phyloP scores from a whole-genome alignment of 352 stramenopile species.

The Globisporangium paddicum region DNA sequence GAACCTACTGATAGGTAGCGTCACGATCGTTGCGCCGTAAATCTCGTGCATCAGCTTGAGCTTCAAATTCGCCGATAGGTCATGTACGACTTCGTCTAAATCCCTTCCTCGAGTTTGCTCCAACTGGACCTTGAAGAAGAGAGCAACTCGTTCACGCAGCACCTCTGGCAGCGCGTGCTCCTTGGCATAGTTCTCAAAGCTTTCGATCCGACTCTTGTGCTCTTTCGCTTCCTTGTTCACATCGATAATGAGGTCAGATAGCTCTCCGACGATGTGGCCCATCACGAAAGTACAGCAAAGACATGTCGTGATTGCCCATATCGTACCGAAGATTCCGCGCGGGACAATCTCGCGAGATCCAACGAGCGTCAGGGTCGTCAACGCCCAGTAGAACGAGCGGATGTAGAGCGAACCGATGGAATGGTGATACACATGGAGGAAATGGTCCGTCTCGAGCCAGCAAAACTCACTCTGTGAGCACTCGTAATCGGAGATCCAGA shows the following conservation, averaged over 20 bases:
- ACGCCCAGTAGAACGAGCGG: conserved; percentile 67
- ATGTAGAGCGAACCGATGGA: conserved; percentile 48
- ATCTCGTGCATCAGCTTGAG: conserved; percentile 76
- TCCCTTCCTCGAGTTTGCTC: conserved; percentile 45
- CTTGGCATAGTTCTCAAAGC: conserved; percentile 73
- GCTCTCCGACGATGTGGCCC: conserved; percentile 62
- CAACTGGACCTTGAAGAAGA: conserved; percentile 63
- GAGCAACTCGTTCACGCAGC: conserved; percentile 41
- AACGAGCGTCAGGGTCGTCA: conserved; percentile 58
- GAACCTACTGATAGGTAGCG: conserved; percentile 54
- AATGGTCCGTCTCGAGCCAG: conserved; percentile 56
- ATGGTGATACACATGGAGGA: conserved; percentile 58
- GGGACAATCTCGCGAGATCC: conserved; percentile 57
- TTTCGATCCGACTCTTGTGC: conserved; percentile 62
- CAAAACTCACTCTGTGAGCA: conserved; percentile 33
- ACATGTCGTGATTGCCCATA: conserved; percentile 59
- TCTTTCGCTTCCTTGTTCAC: conserved; percentile 71
- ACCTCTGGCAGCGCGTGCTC: conserved; percentile 41
- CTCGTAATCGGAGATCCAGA: conserved; percentile 58
- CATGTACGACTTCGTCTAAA: conserved; percentile 41
- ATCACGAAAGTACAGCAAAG: conserved; percentile 70
- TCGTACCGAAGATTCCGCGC: conserved; percentile 28
- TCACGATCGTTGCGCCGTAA: conserved; percentile 43
- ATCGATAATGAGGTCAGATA: conserved; percentile 72
- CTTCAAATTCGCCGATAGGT: conserved; percentile 62